Evolutionary conservation across 345 rosid species (phyloP), one percentile per base, ranked within the genome.

Genomic region (Brassica incana): DNA sequence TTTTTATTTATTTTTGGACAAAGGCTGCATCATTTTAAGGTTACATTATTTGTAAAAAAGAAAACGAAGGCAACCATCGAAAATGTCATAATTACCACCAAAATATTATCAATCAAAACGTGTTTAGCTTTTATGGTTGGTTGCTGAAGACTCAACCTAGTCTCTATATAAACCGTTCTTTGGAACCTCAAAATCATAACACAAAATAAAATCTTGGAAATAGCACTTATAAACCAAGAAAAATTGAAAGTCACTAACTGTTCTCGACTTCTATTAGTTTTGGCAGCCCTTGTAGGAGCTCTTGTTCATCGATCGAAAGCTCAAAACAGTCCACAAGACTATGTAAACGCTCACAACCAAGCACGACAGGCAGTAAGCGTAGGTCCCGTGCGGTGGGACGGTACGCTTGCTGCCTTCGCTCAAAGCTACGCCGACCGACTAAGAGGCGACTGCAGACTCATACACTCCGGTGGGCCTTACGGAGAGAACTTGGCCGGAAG

Each of bases 301-400:
- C 38, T 78, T 59, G 30, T 73, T 59, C 64, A 43, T 78, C 69
- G 73, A 8, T 18, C 73, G 0, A 59, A 12, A 1, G 82, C 77
- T 72, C 82, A 78, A 78, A 73, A 78, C 73, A 60, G 15, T 4
- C 63, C 20, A 66, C 64, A 78, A 73, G 77, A 78, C 63, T 78
- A 72, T 20, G 7, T 78, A 59, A 43, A 2, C 1, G 67, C 8
- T 78, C 82, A 78, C 56, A 78, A 78, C 54, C 32, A 73, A 4
- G 74, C 74, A 40, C 38, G 78, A 43, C 12, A 18, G 12, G 40
- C n/a, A 1, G 68, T 78, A 4, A 69, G 78, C 6, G 78, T 74
- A 27, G 83, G 75, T 0, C 75, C 75, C 16, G 54, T 80, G 0
- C 83, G 63, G 2, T 74, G 78, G 83, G 67, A 69, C 50, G 71